Base-by-base conservation (phyloP, 2,329 filamentous ascomycete species). In the Dothistroma pini region DNA sequence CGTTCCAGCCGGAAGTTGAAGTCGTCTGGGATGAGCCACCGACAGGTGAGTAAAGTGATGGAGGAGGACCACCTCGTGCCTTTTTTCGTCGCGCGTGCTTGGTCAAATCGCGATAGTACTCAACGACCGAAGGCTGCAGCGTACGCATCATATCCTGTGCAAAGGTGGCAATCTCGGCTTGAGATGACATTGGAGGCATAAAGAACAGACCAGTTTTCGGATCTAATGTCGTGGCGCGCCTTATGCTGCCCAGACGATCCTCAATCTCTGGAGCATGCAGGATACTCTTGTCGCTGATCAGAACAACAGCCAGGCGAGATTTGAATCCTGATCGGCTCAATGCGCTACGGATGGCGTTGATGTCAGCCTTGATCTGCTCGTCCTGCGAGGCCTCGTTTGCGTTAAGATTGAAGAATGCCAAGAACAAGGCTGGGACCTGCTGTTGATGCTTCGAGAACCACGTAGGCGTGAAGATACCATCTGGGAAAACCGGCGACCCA, bases 51-150 rank as follows among this genome's bases (percentile, higher is more conserved):
- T 91, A 83, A 7, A 91, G 93, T 5, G 91, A 91, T 2, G 93
- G 91, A 53, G 89, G 87, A 14, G 89, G 86, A 19, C 86, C 82
- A 8, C 90, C 89, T 61, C 92, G 85, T 52, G 89, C 89, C 67
- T 90, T 89, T 80, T 97, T 97, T 73, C 95, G 89, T 67, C 93
- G 86, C 10, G 89, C 84, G 79, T 96, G 93, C 62, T 96, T 93
- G n/a, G 91, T 92, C 12, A 97, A 82, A 69, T 99, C 93, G 51
- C 93, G 84, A 74, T 97, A 97, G 75, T 97, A 96, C 69, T 99
- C 95, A 51, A 93, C 79, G 21, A 90, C 86, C 21, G 87, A 81
- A 0, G 87, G 85, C 62, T 93, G 91, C 50, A 97, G 75, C 0
- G 88, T 84, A 1, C 85, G 80, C 52, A 97, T 80, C 47, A 96